Evolutionary conservation across 768 basidiomycete genomes (phyloP).

Genomic region (Boletus reticuloceps): DNA sequence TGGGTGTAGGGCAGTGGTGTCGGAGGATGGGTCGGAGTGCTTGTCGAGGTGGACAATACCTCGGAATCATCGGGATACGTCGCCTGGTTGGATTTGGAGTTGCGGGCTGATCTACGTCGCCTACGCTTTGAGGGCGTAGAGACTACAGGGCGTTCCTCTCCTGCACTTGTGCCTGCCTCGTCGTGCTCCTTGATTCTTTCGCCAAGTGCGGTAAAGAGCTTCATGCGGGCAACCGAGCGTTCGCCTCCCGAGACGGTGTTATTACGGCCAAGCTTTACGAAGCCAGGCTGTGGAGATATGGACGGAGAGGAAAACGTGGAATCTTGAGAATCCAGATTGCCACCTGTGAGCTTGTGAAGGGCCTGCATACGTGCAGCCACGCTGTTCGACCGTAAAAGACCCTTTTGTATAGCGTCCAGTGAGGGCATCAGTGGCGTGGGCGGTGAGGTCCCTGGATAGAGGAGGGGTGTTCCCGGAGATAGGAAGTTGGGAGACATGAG

Average conservation of each 20-base stretch:
- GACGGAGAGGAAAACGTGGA: constrained; percentile 48
- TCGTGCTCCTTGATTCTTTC: constrained; percentile 60
- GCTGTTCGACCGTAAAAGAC: constrained; percentile 87
- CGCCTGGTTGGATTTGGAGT: constrained; percentile 37
- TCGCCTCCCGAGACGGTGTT: constrained; percentile 85
- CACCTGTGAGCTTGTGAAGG: constrained; percentile 81
- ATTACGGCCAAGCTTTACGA: constrained; percentile 55
- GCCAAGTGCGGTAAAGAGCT: constrained; percentile 63
- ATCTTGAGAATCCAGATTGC: constrained; percentile 58
- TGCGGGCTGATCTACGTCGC: constrained; percentile 51
- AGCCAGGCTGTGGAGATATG: constrained; percentile 46
- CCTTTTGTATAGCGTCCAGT: constrained; percentile 73
- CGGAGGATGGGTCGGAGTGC: constrained; percentile 56
- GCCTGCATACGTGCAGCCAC: constrained; percentile 79
- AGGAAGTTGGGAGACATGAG: constrained; percentile 46
- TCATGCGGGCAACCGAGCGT: constrained; percentile 66
- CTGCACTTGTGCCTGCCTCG: constrained; percentile 56
- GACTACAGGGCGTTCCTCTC: constrained; percentile 49
- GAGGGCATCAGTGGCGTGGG: constrained; percentile 66
- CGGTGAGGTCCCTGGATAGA: constrained; percentile 65
- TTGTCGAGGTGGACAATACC: constrained; percentile 43
- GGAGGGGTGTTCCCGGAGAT: constrained; percentile 52
- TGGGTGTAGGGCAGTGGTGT: constrained; percentile 46
- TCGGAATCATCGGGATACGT: constrained; percentile 49
- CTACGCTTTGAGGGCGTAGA: constrained; percentile 49